These are phyloP conservation scores for Heliamphora exappendiculata DNA, from an alignment of 148 eudicot genomes.

Conservation along the genomic window DNA sequence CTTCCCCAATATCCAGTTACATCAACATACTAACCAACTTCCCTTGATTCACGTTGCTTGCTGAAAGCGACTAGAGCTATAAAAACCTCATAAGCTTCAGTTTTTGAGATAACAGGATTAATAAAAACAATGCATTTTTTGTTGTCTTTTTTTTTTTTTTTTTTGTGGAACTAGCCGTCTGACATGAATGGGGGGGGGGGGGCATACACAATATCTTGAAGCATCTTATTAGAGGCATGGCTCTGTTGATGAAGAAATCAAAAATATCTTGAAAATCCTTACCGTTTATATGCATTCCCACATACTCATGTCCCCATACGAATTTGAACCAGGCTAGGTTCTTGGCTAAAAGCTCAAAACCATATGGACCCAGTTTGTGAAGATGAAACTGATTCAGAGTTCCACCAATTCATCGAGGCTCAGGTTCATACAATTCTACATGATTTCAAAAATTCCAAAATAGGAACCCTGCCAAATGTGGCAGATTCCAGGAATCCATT, in stretches of 20 bases:
- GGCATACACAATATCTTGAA: too few relatives aligned
- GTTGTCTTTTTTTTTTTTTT: too few relatives aligned
- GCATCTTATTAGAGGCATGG: too few relatives aligned
- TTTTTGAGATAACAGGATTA: too few relatives aligned
- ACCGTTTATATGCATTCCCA: not conserved
- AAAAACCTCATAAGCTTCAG: too few relatives aligned
- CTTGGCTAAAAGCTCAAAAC: not conserved
- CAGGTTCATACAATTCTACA: not conserved
- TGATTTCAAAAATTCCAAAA: not conserved
- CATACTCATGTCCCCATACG: not conserved
- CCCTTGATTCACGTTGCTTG: too few relatives aligned
- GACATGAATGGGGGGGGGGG: too few relatives aligned
- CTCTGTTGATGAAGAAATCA: not conserved
- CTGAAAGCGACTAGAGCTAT: too few relatives aligned
- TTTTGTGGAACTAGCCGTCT: not conserved
- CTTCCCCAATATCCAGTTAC: too few relatives aligned
- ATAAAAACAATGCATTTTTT: too few relatives aligned
- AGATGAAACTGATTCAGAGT: not conserved
- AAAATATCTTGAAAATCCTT: not conserved
- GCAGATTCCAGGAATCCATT: not conserved
- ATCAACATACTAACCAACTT: too few relatives aligned
- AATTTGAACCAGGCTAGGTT: not conserved
- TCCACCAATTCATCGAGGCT: constrained; percentile 6
- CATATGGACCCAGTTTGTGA: not conserved
- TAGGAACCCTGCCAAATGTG: not conserved